Percentiles rank a stretch among this genome's conserved stretches.
Conservation (phyloP, 345 rosid species). For the Punica granatum region DNA sequence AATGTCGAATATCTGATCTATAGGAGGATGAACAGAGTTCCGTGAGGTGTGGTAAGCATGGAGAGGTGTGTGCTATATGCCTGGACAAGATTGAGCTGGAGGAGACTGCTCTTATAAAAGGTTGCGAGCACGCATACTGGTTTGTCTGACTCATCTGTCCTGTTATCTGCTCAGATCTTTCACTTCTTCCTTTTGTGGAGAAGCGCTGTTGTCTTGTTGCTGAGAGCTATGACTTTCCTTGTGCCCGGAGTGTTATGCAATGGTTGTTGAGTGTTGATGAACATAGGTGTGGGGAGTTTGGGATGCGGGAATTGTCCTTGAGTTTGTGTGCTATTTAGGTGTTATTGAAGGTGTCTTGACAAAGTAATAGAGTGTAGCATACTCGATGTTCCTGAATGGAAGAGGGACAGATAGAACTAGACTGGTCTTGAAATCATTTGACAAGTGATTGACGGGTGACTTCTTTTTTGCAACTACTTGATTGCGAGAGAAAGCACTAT, state of each 20-base stretch:
- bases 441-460: not conserved
- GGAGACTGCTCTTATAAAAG: constrained; percentile 89
- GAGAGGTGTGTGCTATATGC: constrained; percentile 81
- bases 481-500: too few species aligned
- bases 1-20: constrained; percentile 12
- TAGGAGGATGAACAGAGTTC: constrained; percentile 37
- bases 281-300: not conserved
- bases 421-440: not conserved
- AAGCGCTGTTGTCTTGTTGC: not conserved
- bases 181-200: not conserved
- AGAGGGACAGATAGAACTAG: not conserved
- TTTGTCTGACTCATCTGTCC: constrained; percentile 25
- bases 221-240: not conserved
- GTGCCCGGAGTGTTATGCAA: not conserved
- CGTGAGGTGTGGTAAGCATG: constrained; percentile 21
- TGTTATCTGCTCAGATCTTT: not conserved
- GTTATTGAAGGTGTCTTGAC: not conserved
- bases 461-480: not conserved
- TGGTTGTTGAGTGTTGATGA: not conserved
- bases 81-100: constrained; percentile 69
- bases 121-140: constrained; percentile 99
- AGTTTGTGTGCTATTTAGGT: not conserved
- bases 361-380: not conserved
- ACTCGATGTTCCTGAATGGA: not conserved
- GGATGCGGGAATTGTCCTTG: not conserved